A percentile compares a stretch with the other conserved stretches of the same genome.
phyloP scores from a whole-genome alignment of 2,329 filamentous ascomycete species.

The Trichoderma atrobrunneum region DNA sequence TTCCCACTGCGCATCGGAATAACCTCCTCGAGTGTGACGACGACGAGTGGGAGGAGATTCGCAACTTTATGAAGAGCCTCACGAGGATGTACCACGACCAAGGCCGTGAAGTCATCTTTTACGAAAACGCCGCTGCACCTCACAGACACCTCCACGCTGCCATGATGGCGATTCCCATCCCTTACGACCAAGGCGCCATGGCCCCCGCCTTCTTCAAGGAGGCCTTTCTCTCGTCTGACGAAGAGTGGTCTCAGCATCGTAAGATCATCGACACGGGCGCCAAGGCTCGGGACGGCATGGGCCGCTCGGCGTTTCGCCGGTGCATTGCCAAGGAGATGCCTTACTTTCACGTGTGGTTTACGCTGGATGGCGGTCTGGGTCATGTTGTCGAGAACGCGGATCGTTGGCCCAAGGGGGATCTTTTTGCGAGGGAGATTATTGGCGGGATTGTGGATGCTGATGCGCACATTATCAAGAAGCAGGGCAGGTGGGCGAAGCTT shows the following conservation, averaged over 20 bases:
- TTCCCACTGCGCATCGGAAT: constrained; percentile 78
- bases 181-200: constrained; percentile 85
- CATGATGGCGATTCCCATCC: constrained; percentile 81
- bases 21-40: constrained; percentile 98
- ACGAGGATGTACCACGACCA: constrained; percentile 93
- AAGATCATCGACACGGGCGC: constrained; percentile 88
- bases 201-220: constrained; percentile 95
- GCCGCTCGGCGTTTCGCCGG: constrained; percentile 76
- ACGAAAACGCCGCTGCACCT: constrained; percentile 89
- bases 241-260: constrained; percentile 93
- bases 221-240: constrained; percentile 81
- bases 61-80: constrained; percentile 97
- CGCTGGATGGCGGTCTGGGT: constrained; percentile 84
- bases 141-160: constrained; percentile 78
- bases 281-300: constrained; percentile 60
- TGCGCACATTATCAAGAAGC: constrained; percentile 80
- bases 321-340: constrained; percentile 93
- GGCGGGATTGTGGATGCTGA: constrained; percentile 87
- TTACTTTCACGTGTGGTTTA: constrained; percentile 97
- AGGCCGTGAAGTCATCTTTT: constrained; percentile 90
- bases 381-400: constrained; percentile 86
- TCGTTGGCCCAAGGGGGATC: constrained; percentile 83
- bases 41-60: constrained; percentile 98
- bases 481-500: constrained; percentile 76
- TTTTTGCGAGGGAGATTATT: constrained; percentile 89